Evolutionary conservation across 2,329 filamentous ascomycete genomes (phyloP).

Genomic region (Botrytis paeoniae): DNA sequence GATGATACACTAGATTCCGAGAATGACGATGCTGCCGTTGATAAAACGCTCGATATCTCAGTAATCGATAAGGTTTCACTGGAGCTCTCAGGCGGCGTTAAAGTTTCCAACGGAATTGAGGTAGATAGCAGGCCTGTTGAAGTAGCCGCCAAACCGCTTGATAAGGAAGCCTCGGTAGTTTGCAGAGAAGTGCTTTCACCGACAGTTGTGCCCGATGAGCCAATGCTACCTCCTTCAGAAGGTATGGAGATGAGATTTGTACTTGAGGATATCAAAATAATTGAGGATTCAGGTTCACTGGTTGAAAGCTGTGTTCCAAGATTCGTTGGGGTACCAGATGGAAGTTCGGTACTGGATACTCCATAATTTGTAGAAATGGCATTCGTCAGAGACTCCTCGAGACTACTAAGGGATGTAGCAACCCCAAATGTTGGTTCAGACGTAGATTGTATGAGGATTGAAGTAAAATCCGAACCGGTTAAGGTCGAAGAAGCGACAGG

Average conservation of each 20-base stretch:
- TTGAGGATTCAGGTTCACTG: neutral
- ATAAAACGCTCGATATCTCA: neutral
- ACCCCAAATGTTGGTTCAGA: neutral
- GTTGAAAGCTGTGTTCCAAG: neutral
- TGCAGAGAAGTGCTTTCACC: neutral
- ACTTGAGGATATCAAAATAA: neutral
- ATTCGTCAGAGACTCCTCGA: neutral
- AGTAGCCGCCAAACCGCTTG: neutral
- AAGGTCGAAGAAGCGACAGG: too few relatives aligned
- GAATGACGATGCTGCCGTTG: neutral
- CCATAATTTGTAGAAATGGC: neutral
- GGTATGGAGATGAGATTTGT: neutral
- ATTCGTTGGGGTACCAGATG: neutral
- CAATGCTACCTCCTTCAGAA: neutral
- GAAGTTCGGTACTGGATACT: neutral
- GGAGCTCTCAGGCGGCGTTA: neutral
- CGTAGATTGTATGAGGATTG: too few relatives aligned
- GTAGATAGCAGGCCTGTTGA: neutral
- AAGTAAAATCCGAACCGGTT: too few relatives aligned
- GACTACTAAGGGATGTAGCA: neutral
- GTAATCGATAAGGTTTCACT: neutral
- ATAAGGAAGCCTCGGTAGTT: neutral
- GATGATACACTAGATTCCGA: neutral
- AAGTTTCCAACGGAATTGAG: neutral
- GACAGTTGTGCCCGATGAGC: neutral